Evolutionary conservation across 345 rosid genomes (phyloP).

Genomic region (Arabidopsis suecica): DNA sequence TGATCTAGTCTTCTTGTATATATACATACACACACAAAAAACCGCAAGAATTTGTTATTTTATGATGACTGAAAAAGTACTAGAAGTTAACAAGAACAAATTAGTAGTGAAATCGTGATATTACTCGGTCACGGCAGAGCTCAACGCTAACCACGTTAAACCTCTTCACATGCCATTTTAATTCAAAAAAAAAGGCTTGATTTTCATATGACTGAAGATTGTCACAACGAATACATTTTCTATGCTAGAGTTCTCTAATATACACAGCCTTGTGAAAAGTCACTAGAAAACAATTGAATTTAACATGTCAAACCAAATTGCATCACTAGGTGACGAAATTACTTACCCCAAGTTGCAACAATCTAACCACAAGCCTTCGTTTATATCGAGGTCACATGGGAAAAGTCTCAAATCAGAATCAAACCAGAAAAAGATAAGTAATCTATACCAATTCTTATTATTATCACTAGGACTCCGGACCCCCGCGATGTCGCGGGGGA

Average conservation of each 20-base stretch:
- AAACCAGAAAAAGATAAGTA: background rate
- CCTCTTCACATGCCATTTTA: too few relatives aligned
- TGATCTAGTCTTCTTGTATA: too few relatives aligned
- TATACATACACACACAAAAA: too few relatives aligned
- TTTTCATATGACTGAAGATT: background rate
- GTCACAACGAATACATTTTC: background rate
- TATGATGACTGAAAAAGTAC: too few relatives aligned
- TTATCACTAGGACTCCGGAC: too few relatives aligned
- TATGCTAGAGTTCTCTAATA: background rate
- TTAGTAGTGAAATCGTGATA: too few relatives aligned
- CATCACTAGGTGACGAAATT: conserved; percentile 14
- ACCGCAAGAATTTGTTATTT: too few relatives aligned
- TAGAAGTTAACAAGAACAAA: too few relatives aligned
- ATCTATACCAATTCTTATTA: background rate
- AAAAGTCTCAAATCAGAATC: conserved; percentile 1
- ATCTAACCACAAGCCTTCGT: conserved; percentile 35
- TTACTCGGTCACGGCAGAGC: too few relatives aligned
- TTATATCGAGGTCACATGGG: conserved; percentile 11
- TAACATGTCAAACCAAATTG: conserved; percentile 15
- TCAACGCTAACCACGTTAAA: too few relatives aligned
- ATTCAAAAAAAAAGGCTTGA: too few relatives aligned
- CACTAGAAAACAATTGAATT: background rate
- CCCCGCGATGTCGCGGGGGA: too few relatives aligned
- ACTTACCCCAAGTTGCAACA: conserved; percentile 32
- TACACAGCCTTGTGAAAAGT: background rate